These are phyloP conservation scores for Solanum hybrid DNA, from an alignment of 305 asterid genomes.

Conservation along the genomic window DNA sequence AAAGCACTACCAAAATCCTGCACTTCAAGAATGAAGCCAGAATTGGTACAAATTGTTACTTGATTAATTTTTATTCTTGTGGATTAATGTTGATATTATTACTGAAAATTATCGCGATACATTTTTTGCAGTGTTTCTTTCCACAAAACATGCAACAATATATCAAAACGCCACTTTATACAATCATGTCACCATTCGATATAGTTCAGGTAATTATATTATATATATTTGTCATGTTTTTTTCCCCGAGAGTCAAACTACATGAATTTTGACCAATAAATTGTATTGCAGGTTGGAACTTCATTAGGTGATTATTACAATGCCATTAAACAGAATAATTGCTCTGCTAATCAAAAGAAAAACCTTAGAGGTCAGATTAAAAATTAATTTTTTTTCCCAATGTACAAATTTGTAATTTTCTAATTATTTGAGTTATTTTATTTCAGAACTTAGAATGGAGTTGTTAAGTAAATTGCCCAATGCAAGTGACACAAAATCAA, in stretches of 20 bases:
- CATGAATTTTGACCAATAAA: neutral
- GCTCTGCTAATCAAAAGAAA: neutral
- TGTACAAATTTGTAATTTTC: neutral
- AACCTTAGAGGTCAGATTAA: neutral
- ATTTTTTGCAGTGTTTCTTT: conserved; percentile 58
- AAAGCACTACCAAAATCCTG: conserved; percentile 47
- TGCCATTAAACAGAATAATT: neutral
- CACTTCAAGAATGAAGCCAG: conserved; percentile 46
- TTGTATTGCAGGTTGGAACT: neutral
- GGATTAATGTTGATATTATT: neutral
- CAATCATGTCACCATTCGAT: conserved; percentile 15
- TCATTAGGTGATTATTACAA: neutral
- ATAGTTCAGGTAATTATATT: neutral
- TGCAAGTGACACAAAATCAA: neutral
- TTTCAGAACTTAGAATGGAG: neutral
- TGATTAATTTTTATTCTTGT: neutral
- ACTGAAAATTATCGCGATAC: neutral
- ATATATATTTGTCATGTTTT: neutral
- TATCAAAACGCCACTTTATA: conserved; percentile 47
- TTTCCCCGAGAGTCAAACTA: neutral
- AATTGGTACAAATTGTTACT: conserved; percentile 34
- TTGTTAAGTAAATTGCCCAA: neutral
- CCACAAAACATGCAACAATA: conserved; percentile 41
- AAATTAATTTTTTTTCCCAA: neutral
- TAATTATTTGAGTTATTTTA: neutral